Conservation (phyloP, 176 grass and related monocot species). For the Pontederia crassipes region DNA sequence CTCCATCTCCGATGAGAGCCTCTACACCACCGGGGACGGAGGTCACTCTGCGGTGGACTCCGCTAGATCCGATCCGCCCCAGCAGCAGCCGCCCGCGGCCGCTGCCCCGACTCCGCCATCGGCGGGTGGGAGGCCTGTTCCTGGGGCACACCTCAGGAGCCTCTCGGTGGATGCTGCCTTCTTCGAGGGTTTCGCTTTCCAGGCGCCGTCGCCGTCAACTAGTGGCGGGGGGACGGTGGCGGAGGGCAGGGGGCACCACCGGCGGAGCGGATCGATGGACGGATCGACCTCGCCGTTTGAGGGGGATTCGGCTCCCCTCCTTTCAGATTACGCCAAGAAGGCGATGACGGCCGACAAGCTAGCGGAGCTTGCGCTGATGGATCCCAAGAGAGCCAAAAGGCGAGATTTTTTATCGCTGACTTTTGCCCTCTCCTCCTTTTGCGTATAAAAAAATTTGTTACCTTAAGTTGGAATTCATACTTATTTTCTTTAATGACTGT, state of each 20-base stretch:
- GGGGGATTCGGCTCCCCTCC: constrained; percentile 50
- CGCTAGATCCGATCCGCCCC: neutral
- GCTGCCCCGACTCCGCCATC: neutral
- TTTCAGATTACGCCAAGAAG: constrained; percentile 89
- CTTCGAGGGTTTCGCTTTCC: constrained; percentile 62
- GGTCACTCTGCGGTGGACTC: neutral
- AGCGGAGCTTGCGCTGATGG: constrained; percentile 67
- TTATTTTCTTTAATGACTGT: neutral
- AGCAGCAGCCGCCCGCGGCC: too few species aligned
- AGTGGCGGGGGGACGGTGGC: constrained; percentile 9
- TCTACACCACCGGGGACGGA: constrained; percentile 27
- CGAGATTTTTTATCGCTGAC: neutral
- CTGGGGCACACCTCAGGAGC: constrained; percentile 43
- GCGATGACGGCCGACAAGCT: constrained; percentile 66
- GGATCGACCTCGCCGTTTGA: constrained; percentile 54
- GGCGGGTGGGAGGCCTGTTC: constrained; percentile 12
- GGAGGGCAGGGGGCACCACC: constrained; percentile 21
- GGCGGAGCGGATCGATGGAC: constrained; percentile 84
- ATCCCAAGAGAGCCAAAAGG: constrained; percentile 97
- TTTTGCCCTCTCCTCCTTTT: neutral
- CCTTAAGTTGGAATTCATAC: neutral
- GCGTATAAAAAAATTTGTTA: neutral
- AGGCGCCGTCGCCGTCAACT: constrained; percentile 10
- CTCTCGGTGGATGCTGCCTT: constrained; percentile 81
- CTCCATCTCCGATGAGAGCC: constrained; percentile 76